Evolutionary conservation across 305 asterid species (phyloP).

Genomic region (Coffea humblotiana): DNA sequence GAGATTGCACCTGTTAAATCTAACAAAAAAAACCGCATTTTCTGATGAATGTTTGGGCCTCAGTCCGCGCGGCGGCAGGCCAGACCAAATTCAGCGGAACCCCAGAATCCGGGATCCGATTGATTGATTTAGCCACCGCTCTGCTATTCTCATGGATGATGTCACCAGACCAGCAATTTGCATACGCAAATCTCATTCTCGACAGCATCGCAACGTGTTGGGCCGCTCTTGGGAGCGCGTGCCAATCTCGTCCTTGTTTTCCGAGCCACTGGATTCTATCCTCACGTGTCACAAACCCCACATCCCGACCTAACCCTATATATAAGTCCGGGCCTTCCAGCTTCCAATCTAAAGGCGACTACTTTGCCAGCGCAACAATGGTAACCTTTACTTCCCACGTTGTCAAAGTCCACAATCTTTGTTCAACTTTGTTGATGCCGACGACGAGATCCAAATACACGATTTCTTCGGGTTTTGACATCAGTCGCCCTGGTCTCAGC

Average conservation of each 20-base stretch:
- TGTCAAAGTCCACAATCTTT: constrained; percentile 2
- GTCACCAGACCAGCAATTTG: neutral
- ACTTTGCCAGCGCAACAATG: constrained; percentile 20
- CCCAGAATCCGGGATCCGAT: too few species aligned
- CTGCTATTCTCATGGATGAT: neutral
- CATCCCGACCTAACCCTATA: neutral
- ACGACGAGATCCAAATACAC: neutral
- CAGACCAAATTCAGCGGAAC: too few species aligned
- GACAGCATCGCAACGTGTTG: neutral
- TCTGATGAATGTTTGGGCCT: too few species aligned
- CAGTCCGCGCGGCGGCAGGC: too few species aligned
- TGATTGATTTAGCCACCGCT: neutral
- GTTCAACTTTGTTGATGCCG: neutral
- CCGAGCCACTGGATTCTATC: too few species aligned
- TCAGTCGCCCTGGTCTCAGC: neutral
- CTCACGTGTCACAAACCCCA: neutral
- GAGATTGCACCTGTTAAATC: too few species aligned
- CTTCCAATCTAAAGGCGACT: neutral
- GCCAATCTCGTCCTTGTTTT: neutral
- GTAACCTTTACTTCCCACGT: constrained; percentile 22
- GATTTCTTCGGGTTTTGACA: neutral
- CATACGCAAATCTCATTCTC: neutral
- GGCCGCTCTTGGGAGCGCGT: neutral
- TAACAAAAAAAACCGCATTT: too few species aligned
- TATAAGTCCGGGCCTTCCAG: too few species aligned